A percentile compares a stretch with the other conserved stretches of the same genome.
Conservation (phyloP, 192 early-diverging fungal genomes). For the Coemansia sp. region DNA sequence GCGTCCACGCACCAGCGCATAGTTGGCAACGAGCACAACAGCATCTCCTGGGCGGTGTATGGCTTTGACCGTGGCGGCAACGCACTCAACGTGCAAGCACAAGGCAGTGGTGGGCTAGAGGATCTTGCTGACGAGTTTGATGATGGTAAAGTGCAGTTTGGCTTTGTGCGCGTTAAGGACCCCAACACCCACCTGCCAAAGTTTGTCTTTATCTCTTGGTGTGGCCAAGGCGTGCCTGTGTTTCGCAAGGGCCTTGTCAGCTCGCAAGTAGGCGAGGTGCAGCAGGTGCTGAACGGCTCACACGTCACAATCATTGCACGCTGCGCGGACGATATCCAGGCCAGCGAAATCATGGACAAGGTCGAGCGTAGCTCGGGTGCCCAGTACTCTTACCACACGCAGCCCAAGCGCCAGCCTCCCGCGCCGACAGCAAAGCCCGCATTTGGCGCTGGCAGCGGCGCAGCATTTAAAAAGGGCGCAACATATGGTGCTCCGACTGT, state of each 20-base stretch:
- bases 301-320: slow-evolving; percentile 89
- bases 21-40: slow-evolving; percentile 52
- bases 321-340: slow-evolving; percentile 77
- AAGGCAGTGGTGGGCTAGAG: slow-evolving; percentile 74
- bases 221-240: slow-evolving; percentile 92
- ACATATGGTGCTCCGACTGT: slow-evolving; percentile 22
- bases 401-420: slow-evolving; percentile 25
- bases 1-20: slow-evolving; percentile 64
- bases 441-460: slow-evolving; percentile 13
- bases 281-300: slow-evolving; percentile 60
- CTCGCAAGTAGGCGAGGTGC: slow-evolving; percentile 78
- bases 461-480: slow-evolving; percentile 33
- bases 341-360: slow-evolving; percentile 80
- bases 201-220: slow-evolving; percentile 92
- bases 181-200: slow-evolving; percentile 83
- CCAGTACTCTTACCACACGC: slow-evolving; percentile 72
- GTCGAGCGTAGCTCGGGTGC: slow-evolving; percentile 81
- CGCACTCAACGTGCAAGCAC: slow-evolving; percentile 51
- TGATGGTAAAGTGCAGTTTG: slow-evolving; percentile 88
- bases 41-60: slow-evolving; percentile 72
- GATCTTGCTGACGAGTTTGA: slow-evolving; percentile 90
- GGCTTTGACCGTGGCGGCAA: slow-evolving; percentile 72
- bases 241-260: slow-evolving; percentile 85
- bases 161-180: slow-evolving; percentile 79
- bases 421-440: slow-evolving; percentile 35